Percentiles rank a stretch among this genome's conserved stretches.
phyloP scores from a whole-genome alignment of 352 stramenopile species.

The Pythium sukuiense region DNA sequence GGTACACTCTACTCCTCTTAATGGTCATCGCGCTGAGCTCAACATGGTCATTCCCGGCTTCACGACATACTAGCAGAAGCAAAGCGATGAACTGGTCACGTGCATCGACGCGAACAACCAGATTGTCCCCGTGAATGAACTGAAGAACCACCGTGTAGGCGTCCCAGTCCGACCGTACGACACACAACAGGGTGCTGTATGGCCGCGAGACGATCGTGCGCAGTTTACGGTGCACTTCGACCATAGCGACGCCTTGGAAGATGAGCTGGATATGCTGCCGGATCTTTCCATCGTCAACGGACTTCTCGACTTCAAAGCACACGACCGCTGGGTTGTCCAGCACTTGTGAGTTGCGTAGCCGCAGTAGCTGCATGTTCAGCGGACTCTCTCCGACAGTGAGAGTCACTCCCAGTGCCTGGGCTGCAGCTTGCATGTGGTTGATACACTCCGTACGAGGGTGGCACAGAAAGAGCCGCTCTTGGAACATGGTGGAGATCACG shows the following conservation, averaged over 20 bases:
- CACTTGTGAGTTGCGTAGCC: constrained; percentile 55
- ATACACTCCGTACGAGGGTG: constrained; percentile 57
- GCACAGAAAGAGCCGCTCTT: constrained; percentile 73
- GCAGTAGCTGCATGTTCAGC: constrained; percentile 52
- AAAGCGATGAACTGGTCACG: constrained; percentile 70
- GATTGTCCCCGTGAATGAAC: constrained; percentile 58
- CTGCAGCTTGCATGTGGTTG: constrained; percentile 50
- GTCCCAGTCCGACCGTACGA: constrained; percentile 61
- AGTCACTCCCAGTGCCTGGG: constrained; percentile 42
- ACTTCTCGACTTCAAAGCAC: constrained; percentile 69
- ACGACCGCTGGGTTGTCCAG: constrained; percentile 57
- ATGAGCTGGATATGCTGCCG: constrained; percentile 68
- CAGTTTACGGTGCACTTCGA: constrained; percentile 67
- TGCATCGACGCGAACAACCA: constrained; percentile 53
- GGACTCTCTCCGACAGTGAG: constrained; percentile 39
- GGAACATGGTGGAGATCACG: constrained; percentile 58
- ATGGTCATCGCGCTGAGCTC: constrained; percentile 38
- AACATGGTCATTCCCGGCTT: constrained; percentile 56
- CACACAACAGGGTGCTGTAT: constrained; percentile 48
- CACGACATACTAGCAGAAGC: constrained; percentile 57
- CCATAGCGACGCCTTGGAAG: constrained; percentile 50
- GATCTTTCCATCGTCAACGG: constrained; percentile 35
- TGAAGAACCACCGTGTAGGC: constrained; percentile 56
- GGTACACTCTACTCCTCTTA: constrained; percentile 59
- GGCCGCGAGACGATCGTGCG: constrained; percentile 56